Evolutionary conservation across 1,284 basidiomycete genomes (phyloP).

Genomic region (Malassezia dermatis): DNA sequence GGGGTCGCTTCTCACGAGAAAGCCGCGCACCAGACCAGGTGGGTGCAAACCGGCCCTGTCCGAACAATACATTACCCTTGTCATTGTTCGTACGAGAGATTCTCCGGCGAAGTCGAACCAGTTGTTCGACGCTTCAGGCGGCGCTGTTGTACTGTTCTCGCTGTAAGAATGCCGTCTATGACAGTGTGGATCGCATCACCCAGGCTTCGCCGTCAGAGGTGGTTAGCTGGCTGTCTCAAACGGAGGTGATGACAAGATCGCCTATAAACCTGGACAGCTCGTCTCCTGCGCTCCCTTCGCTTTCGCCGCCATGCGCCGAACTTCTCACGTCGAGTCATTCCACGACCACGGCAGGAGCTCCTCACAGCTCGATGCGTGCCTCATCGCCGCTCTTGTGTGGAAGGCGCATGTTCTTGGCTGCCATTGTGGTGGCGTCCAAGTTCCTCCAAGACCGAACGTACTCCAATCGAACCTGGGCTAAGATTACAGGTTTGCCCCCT

Average conservation of each 20-base stretch:
- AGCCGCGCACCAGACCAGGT: conserved; percentile 8
- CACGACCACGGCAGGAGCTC: not conserved
- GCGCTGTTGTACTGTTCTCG: conserved; percentile 41
- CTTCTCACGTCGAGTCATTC: not conserved
- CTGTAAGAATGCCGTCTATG: conserved; percentile 21
- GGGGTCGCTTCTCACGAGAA: conserved; percentile 20
- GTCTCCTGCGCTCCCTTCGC: not conserved
- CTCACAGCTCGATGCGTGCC: conserved; percentile 11
- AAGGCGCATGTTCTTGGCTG: conserved; percentile 72
- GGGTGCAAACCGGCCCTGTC: not conserved
- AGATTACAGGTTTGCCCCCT: conserved; percentile 51
- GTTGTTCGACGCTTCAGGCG: conserved; percentile 42
- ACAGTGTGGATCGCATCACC: not conserved
- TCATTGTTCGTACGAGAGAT: conserved; percentile 42
- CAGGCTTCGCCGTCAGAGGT: not conserved
- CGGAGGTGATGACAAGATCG: not conserved
- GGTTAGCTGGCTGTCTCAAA: not conserved
- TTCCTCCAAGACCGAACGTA: conserved; percentile 86
- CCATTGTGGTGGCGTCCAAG: conserved; percentile 76
- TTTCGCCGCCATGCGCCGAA: not conserved
- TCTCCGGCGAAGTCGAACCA: conserved; percentile 38
- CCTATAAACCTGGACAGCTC: not conserved
- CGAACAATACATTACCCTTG: conserved; percentile 31
- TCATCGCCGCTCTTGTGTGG: conserved; percentile 54
- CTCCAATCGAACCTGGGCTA: conserved; percentile 78